These are phyloP conservation scores for Selenicereus undatus DNA, from an alignment of 148 eudicot genomes.

Conservation along the genomic window DNA sequence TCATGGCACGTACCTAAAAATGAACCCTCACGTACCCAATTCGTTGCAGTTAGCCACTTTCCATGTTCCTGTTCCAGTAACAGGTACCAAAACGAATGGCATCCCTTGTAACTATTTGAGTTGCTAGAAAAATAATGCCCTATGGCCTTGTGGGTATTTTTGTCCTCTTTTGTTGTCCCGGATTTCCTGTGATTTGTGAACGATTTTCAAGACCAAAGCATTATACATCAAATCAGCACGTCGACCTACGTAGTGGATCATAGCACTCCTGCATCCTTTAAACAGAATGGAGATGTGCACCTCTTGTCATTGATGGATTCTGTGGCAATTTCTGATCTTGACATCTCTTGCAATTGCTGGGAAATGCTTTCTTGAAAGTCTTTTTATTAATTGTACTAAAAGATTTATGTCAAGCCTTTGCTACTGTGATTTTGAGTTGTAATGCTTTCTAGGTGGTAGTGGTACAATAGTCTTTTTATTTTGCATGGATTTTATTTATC, in stretches of 20 bases:
- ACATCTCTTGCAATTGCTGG: constrained; percentile 2
- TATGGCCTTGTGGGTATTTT: neutral
- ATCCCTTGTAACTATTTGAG: too few relatives aligned
- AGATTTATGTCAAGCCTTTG: constrained; percentile 6
- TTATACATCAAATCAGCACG: neutral
- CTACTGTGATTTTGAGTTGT: constrained; percentile 3
- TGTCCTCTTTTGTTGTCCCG: neutral
- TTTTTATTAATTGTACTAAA: neutral
- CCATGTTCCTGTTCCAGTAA: too few relatives aligned
- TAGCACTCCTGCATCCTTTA: neutral
- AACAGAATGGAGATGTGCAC: neutral
- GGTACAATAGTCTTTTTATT: neutral
- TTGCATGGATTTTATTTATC: too few relatives aligned
- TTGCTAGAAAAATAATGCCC: too few relatives aligned
- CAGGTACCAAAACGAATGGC: too few relatives aligned
- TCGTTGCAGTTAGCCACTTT: too few relatives aligned
- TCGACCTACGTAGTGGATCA: neutral
- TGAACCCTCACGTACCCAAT: too few relatives aligned
- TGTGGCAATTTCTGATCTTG: neutral
- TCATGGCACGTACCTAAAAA: too few relatives aligned
- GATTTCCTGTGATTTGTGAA: constrained; percentile 6
- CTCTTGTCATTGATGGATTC: neutral
- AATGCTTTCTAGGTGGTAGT: neutral
- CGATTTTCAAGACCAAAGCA: neutral
- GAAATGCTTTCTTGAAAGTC: neutral